These are phyloP conservation scores for Nothophoma quercina DNA, from an alignment of 2,329 filamentous ascomycete genomes.

Conservation along the genomic window DNA sequence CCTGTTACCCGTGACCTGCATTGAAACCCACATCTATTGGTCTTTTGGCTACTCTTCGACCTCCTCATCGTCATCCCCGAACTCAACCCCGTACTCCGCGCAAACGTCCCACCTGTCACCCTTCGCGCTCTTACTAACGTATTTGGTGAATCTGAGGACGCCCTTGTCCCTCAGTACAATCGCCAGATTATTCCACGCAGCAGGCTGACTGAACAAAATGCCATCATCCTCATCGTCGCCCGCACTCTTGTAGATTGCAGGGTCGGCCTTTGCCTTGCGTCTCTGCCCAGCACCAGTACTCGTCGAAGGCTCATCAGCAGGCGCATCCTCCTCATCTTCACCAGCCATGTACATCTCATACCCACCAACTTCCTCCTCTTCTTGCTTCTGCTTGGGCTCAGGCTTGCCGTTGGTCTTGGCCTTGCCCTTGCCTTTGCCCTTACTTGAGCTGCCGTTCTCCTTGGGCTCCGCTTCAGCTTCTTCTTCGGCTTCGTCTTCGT, in stretches of 20 bases:
- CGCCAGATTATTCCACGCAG: slow-evolving; percentile 88
- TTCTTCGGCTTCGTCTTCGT: slow-evolving; percentile 65
- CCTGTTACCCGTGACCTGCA: too few species aligned
- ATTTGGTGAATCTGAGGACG: slow-evolving; percentile 93
- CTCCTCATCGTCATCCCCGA: slow-evolving; percentile 58
- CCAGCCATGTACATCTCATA: slow-evolving; percentile 95
- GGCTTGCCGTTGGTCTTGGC: slow-evolving; percentile 22
- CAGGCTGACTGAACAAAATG: slow-evolving; percentile 72
- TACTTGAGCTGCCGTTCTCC: slow-evolving; percentile 46
- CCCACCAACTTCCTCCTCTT: slow-evolving; percentile 71
- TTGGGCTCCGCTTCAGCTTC: slow-evolving; percentile 53
- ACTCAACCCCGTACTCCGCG: slow-evolving; percentile 76
- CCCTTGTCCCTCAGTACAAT: slow-evolving; percentile 88
- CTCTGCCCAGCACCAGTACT: slow-evolving; percentile 58
- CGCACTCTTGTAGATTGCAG: slow-evolving; percentile 76
- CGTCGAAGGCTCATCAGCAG: slow-evolving; percentile 42
- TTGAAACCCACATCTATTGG: too few species aligned
- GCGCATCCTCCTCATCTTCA: slow-evolving; percentile 69
- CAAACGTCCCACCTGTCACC: slow-evolving; percentile 94
- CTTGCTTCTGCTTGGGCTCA: slow-evolving; percentile 32
- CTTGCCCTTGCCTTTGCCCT: slow-evolving; percentile 17
- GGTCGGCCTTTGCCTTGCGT: slow-evolving; percentile 64
- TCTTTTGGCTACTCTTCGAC: slow-evolving; percentile 18
- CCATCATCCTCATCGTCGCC: slow-evolving; percentile 75
- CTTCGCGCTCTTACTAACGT: slow-evolving; percentile 80